phyloP scores from a whole-genome alignment of 2,329 filamentous ascomycete species.

The Gremmenia infestans region DNA sequence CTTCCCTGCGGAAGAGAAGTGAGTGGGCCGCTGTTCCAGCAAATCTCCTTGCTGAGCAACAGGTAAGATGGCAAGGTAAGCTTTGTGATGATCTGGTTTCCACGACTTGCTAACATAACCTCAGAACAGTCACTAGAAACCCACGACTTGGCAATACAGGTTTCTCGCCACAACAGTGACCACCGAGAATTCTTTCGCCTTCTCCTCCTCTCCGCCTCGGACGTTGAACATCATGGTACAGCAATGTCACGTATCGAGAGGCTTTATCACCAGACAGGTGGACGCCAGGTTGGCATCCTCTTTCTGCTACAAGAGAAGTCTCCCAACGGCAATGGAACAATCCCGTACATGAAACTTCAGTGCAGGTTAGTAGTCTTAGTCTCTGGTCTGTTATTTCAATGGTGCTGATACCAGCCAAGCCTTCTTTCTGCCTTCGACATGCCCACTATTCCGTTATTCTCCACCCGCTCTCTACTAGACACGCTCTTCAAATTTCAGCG shows the following conservation, averaged over 20 bases:
- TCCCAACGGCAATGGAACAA: constrained; percentile 18
- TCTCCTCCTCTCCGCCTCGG: constrained; percentile 26
- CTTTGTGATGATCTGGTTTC: background rate
- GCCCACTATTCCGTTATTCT: constrained; percentile 26
- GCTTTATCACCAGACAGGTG: constrained; percentile 29
- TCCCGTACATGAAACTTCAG: constrained; percentile 28
- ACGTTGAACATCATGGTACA: constrained; percentile 13
- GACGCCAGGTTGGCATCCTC: constrained; percentile 28
- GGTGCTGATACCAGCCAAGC: constrained; percentile 10
- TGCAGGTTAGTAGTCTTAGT: constrained; percentile 18
- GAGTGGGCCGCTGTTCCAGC: constrained; percentile 27
- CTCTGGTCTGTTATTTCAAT: background rate
- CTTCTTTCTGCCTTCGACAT: constrained; percentile 27
- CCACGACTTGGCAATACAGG: constrained; percentile 28
- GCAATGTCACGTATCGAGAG: constrained; percentile 28
- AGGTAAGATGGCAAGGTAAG: constrained; percentile 30
- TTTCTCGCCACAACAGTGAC: constrained; percentile 10
- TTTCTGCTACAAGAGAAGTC: constrained; percentile 28
- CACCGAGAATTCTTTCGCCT: constrained; percentile 21
- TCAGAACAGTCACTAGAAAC: constrained; percentile 25
- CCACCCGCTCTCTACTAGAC: constrained; percentile 16
- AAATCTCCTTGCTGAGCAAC: constrained; percentile 20
- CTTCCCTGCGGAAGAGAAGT: constrained; percentile 26
- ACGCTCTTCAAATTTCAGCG: constrained; percentile 26
- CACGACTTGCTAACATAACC: background rate